Percentiles rank a stretch among this genome's conserved stretches.
phyloP scores from a whole-genome alignment of 768 basidiomycete species.

The Xerocomellus chrysenteron region DNA sequence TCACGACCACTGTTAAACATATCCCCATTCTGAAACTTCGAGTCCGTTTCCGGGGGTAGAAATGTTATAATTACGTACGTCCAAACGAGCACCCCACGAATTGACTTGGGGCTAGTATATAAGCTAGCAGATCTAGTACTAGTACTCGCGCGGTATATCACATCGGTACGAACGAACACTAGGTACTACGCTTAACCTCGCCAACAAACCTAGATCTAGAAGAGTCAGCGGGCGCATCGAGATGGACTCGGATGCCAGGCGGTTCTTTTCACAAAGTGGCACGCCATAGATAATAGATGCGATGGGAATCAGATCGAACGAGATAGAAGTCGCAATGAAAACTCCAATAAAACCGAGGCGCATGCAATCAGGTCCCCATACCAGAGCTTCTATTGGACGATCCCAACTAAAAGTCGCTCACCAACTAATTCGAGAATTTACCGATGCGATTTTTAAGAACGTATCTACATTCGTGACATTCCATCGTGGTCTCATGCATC shows the following conservation, averaged over 20 bases:
- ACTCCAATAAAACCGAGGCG: constrained; percentile 90
- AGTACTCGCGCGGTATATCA: too few species aligned
- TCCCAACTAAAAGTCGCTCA: too few species aligned
- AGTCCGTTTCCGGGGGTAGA: too few species aligned
- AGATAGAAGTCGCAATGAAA: constrained; percentile 83
- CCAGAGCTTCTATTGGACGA: constrained; percentile 49
- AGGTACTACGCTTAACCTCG: too few species aligned
- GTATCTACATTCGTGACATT: not conserved
- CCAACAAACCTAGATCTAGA: too few species aligned
- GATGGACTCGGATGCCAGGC: too few species aligned
- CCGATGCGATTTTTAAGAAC: not conserved
- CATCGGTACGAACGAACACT: too few species aligned
- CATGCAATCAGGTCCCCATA: constrained; percentile 83
- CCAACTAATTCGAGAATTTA: too few species aligned
- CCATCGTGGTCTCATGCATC: not conserved
- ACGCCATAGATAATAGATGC: constrained; percentile 60
- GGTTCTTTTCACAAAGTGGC: constrained; percentile 54
- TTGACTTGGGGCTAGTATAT: constrained; percentile 15
- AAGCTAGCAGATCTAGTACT: too few species aligned
- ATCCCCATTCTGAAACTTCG: not conserved
- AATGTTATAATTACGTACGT: too few species aligned
- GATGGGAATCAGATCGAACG: constrained; percentile 77
- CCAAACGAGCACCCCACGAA: too few species aligned
- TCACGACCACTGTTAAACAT: not conserved
- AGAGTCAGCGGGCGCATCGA: too few species aligned